Evolutionary conservation across 2,329 filamentous ascomycete genomes (phyloP), one percentile per base, ranked within the genome.

Genomic region (Hysterium pulicare): DNA sequence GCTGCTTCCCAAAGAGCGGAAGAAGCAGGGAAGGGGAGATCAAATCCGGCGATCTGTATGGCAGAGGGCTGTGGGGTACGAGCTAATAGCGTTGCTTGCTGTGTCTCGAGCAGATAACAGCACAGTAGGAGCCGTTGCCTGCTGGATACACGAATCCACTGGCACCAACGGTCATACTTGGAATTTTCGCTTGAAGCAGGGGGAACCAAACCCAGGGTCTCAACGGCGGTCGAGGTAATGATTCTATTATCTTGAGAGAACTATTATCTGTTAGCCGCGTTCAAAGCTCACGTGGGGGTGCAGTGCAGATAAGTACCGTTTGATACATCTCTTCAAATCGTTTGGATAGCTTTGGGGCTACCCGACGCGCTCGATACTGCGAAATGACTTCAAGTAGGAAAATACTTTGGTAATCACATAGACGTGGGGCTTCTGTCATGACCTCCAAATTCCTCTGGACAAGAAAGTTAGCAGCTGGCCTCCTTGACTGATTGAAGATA

Each of bases 331-430:
- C 52, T 28, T 64, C 51, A 45, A 73, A 74, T 5, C 57, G 57
- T 19, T 58, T 50, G 9, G 69, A 69, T 13, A 71, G 46, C 5
- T 56, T 53, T 32, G 54, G 61, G 13, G 64, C 58, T 19, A 62
- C 62, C 23, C 70, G 64, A 34, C 67, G 60, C 8, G 68, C 64
- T 41, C 62, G 66, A 52, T 68, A 72, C 22, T 71, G 62, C 4
- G 70, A 65, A 13, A 69, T 59, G 0, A 69, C 42, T 47, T 74
- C 71, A 6, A 71, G 47, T n/a, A 74, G 54, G 21, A 73, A 62
- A 3, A 70, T 53, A 4, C 70, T 66, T 53, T 74, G 71, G 48
- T 67, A 64, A 43, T 73, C 71, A 41, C 63, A 70, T 7, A 68
- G 44, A 26, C 65, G 57, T 5, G 62, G 55, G 9, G 51, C 41